Conservation (phyloP, 495 filamentous ascomycete genomes). For the Staphylotrichum tortipilum region DNA sequence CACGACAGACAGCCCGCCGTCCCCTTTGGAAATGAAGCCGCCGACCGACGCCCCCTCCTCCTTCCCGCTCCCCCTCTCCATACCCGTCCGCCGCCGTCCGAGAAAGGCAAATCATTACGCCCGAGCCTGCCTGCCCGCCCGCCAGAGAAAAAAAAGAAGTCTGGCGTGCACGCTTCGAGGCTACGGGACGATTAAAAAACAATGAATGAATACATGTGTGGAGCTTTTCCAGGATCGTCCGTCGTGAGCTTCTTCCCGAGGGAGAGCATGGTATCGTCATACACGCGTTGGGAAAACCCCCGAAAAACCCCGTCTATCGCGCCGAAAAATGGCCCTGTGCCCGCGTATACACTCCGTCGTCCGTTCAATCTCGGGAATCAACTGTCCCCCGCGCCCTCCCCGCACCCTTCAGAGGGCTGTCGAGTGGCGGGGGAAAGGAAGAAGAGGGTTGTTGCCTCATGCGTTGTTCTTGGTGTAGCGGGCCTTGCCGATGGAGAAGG, state of each 20-base stretch:
- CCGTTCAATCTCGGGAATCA: too few species aligned
- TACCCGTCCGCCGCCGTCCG: neutral
- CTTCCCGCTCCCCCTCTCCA: neutral
- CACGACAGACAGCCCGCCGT: too few species aligned
- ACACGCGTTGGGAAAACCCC: conserved; percentile 8
- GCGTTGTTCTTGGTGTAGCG: conserved; percentile 57
- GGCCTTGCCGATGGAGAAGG: conserved; percentile 88
- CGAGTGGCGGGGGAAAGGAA: too few species aligned
- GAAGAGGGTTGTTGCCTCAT: too few species aligned
- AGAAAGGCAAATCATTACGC: conserved; percentile 7
- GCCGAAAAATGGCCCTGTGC: too few species aligned
- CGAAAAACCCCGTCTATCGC: conserved; percentile 6
- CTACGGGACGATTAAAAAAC: conserved; percentile 6
- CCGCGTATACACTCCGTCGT: too few species aligned
- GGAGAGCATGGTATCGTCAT: conserved; percentile 15
- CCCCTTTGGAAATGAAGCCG: too few species aligned
- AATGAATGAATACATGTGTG: conserved; percentile 5
- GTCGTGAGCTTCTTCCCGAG: conserved; percentile 8
- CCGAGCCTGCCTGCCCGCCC: neutral
- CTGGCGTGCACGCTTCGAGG: neutral
- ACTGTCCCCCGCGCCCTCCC: too few species aligned
- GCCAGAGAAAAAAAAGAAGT: too few species aligned
- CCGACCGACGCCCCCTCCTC: too few species aligned
- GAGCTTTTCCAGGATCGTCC: conserved; percentile 6
- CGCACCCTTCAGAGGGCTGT: too few species aligned